Conservation (phyloP, 495 filamentous ascomycete species). For the Penicillium psychrofluorescens region DNA sequence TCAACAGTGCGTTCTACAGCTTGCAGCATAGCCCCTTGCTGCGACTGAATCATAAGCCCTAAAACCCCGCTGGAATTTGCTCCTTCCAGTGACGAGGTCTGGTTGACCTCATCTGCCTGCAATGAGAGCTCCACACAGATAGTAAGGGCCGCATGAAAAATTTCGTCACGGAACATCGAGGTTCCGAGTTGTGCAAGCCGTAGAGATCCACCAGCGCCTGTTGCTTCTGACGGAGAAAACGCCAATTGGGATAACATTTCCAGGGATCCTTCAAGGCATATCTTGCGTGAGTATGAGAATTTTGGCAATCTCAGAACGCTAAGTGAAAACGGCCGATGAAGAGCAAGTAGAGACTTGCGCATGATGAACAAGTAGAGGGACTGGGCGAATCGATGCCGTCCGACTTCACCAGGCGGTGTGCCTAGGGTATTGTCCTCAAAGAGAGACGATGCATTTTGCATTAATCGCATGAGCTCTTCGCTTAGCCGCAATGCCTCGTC, state of each 20-base stretch:
- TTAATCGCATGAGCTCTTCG: slow-evolving; percentile 27
- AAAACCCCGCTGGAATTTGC: slow-evolving; percentile 22
- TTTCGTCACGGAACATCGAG: slow-evolving; percentile 34
- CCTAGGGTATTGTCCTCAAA: slow-evolving; percentile 20
- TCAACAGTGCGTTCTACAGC: slow-evolving; percentile 27
- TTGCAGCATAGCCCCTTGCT: slow-evolving; percentile 28
- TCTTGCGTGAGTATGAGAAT: slow-evolving; percentile 51
- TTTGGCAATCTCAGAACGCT: slow-evolving; percentile 40
- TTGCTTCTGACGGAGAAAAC: slow-evolving; percentile 12
- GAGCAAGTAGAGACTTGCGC: slow-evolving; percentile 44
- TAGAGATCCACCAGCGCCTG: slow-evolving; percentile 9
- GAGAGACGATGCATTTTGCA: slow-evolving; percentile 21
- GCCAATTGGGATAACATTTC: slow-evolving; percentile 41
- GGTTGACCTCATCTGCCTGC: slow-evolving; percentile 22
- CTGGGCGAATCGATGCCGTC: slow-evolving; percentile 25
- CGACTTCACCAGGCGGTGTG: slow-evolving; percentile 8
- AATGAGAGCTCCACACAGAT: slow-evolving; percentile 31
- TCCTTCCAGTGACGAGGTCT: slow-evolving; percentile 8
- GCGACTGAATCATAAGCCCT: slow-evolving; percentile 26
- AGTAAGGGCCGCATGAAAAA: slow-evolving; percentile 30
- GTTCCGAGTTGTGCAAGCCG: slow-evolving; percentile 27
- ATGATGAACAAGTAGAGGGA: slow-evolving; percentile 36
- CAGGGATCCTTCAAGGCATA: slow-evolving; percentile 43
- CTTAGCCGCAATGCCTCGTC: slow-evolving; percentile 42
- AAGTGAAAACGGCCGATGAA: slow-evolving; percentile 47